These are phyloP conservation scores for Protomyces inouyei DNA, from an alignment of 1,139 yeast genomes.

Conservation along the genomic window DNA sequence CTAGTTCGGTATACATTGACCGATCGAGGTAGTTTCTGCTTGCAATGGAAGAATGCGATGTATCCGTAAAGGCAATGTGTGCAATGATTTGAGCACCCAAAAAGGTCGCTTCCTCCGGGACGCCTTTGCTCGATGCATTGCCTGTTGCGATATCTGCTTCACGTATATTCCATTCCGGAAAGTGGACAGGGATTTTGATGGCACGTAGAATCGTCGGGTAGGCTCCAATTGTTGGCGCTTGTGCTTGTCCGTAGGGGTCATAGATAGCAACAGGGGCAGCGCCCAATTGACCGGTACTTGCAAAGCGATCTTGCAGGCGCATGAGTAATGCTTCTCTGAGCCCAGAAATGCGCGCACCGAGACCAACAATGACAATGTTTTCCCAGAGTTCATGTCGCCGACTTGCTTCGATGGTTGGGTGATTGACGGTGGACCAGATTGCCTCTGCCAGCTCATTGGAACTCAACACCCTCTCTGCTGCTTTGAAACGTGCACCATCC, in stretches of 20 bases:
- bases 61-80: constrained; percentile 14
- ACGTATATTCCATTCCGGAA: constrained; percentile 77
- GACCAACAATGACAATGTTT: constrained; percentile 72
- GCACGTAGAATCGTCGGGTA: constrained; percentile 70
- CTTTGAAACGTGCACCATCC: constrained; percentile 86
- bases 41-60: background rate
- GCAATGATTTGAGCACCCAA: constrained; percentile 26
- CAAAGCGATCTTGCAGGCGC: constrained; percentile 45
- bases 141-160: constrained; percentile 34
- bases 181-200: constrained; percentile 79
- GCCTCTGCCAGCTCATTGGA: constrained; percentile 41
- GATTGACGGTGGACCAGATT: constrained; percentile 21
- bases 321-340: constrained; percentile 65
- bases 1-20: background rate
- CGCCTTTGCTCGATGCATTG: constrained; percentile 12
- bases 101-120: constrained; percentile 27
- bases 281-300: constrained; percentile 5
- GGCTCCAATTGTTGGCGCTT: constrained; percentile 10
- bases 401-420: constrained; percentile 18
- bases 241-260: constrained; percentile 4
- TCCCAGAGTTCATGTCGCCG: constrained; percentile 85
- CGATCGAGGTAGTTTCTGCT: background rate
- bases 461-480: constrained; percentile 53
- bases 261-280: background rate
- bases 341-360: constrained; percentile 69